Evolutionary conservation across 2,329 filamentous ascomycete genomes (phyloP).

Genomic region (Fonsecaea monophora): DNA sequence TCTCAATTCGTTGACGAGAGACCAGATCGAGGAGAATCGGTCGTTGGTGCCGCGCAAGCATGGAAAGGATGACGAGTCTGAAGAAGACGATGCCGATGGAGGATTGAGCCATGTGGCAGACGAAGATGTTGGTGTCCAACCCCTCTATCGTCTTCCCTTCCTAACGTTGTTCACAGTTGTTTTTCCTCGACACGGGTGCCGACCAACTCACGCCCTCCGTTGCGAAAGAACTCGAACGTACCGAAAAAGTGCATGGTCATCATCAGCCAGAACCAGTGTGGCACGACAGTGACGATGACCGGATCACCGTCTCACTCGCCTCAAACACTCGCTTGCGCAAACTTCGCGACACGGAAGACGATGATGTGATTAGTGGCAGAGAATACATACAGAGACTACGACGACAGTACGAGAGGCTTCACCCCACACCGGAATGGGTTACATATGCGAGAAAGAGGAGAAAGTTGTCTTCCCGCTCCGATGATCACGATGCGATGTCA

Average conservation of each 20-base stretch:
- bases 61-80: conserved; percentile 42
- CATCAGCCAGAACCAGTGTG: conserved; percentile 65
- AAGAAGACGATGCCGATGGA: conserved; percentile 55
- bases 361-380: conserved; percentile 83
- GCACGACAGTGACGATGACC: conserved; percentile 96
- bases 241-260: conserved; percentile 41
- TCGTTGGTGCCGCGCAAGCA: conserved; percentile 42
- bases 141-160: conserved; percentile 14
- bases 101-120: conserved; percentile 73
- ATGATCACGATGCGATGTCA: conserved; percentile 57
- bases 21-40: conserved; percentile 55
- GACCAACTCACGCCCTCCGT: conserved; percentile 45
- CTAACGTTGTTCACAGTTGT: conserved; percentile 60
- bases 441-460: conserved; percentile 45
- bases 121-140: conserved; percentile 64
- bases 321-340: conserved; percentile 79
- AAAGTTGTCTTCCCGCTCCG: conserved; percentile 23
- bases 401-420: conserved; percentile 72
- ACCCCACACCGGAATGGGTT: conserved; percentile 68
- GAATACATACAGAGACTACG: conserved; percentile 84
- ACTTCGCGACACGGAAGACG: conserved; percentile 76
- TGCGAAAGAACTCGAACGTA: conserved; percentile 49
- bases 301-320: conserved; percentile 81
- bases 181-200: conserved; percentile 77
- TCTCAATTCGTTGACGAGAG: conserved; percentile 71